Evolutionary conservation across 192 early-diverging fungal genomes (phyloP).

Genomic region (Oehlia diaphana): DNA sequence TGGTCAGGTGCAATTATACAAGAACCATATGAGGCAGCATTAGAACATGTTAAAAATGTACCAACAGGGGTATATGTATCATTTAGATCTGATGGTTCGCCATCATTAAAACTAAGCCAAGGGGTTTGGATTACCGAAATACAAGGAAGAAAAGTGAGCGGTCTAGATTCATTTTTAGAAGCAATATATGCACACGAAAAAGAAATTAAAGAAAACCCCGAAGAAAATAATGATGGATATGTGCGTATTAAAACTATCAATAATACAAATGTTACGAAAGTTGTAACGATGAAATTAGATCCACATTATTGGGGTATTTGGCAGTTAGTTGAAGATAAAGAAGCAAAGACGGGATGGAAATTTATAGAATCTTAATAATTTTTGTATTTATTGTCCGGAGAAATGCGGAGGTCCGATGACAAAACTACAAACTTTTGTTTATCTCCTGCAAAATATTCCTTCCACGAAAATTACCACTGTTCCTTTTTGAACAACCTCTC

Average conservation of each 20-base stretch:
- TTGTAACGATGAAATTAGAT: conserved; percentile 73
- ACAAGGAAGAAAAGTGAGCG: conserved; percentile 56
- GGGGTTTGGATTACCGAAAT: conserved; percentile 80
- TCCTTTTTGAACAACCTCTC: too few species aligned
- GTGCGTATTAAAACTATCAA: conserved; percentile 56
- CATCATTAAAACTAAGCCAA: conserved; percentile 53
- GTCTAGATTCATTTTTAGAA: conserved; percentile 63
- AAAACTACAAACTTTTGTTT: too few species aligned
- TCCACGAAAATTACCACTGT: too few species aligned
- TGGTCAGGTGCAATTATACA: conserved; percentile 90
- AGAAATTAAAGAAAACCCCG: conserved; percentile 41
- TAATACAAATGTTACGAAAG: conserved; percentile 55
- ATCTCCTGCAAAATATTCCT: too few species aligned
- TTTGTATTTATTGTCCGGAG: not conserved
- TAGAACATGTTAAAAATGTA: conserved; percentile 63
- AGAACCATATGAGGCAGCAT: conserved; percentile 66
- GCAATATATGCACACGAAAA: conserved; percentile 51
- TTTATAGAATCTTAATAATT: conserved; percentile 1
- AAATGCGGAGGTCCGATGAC: too few species aligned
- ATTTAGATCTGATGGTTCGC: conserved; percentile 60
- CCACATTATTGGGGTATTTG: conserved; percentile 76
- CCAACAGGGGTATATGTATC: conserved; percentile 68
- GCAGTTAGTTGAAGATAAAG: conserved; percentile 58
- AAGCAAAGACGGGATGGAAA: conserved; percentile 52
- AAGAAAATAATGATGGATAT: conserved; percentile 49